Evolutionary conservation across 2,329 filamentous ascomycete genomes (phyloP).

Genomic region (Xylaria sp.): DNA sequence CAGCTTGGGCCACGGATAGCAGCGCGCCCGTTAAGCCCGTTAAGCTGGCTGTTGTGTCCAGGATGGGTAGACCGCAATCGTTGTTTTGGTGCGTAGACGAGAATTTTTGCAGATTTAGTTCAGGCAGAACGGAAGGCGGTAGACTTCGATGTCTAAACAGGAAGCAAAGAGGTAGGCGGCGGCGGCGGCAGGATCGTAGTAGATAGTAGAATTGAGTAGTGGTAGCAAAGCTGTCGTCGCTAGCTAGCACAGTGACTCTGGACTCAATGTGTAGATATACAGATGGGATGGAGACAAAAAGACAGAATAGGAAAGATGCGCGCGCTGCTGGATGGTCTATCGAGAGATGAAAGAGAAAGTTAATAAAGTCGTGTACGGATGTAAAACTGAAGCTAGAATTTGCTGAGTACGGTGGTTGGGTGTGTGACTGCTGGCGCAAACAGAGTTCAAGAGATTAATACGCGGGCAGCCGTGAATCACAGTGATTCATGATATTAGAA

Average conservation of each 20-base stretch:
- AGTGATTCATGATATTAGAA: constrained; percentile 16
- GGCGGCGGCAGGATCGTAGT: constrained; percentile 32
- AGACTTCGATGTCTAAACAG: background rate
- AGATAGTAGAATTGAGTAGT: constrained; percentile 9
- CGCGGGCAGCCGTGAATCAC: constrained; percentile 11
- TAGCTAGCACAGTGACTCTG: background rate
- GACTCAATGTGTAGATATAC: background rate
- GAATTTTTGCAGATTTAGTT: constrained; percentile 1
- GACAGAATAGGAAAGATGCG: constrained; percentile 13
- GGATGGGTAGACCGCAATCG: constrained; percentile 10
- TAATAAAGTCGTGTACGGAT: background rate
- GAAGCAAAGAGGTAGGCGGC: constrained; percentile 34
- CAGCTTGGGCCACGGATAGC: constrained; percentile 40
- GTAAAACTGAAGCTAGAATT: constrained; percentile 15
- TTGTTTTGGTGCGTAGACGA: background rate
- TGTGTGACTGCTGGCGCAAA: constrained; percentile 14
- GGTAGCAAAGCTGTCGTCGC: background rate
- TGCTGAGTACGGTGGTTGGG: constrained; percentile 1
- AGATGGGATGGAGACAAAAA: background rate
- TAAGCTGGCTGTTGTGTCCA: constrained; percentile 31
- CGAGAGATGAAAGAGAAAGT: constrained; percentile 15
- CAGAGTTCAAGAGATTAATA: constrained; percentile 24
- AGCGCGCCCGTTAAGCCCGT: constrained; percentile 34
- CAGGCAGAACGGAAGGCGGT: background rate
- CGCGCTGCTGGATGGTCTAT: constrained; percentile 1